These are phyloP conservation scores for Diaporthe sp. DNA, from an alignment of 2,329 filamentous ascomycete species.

Conservation along the genomic window DNA sequence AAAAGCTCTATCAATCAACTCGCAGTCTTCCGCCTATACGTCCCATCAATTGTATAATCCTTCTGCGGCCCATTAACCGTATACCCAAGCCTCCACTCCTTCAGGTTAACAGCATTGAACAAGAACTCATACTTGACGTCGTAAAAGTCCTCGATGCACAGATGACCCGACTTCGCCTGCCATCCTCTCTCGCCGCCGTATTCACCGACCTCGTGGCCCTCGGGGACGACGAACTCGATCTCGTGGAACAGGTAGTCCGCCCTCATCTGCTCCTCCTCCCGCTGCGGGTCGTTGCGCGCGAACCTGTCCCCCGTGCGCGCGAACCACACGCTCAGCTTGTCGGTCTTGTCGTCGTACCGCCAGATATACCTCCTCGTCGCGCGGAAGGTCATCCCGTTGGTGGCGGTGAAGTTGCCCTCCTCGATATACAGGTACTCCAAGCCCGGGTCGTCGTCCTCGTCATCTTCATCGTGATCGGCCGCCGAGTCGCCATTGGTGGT, in stretches of 20 bases:
- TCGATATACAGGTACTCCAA: conserved; percentile 78
- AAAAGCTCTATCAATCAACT: background rate
- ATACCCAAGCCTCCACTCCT: conserved; percentile 72
- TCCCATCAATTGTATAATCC: conserved; percentile 73
- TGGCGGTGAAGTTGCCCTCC: conserved; percentile 73
- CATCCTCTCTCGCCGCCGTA: conserved; percentile 60
- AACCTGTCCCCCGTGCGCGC: conserved; percentile 72
- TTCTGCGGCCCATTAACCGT: conserved; percentile 79
- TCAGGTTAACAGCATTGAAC: conserved; percentile 69
- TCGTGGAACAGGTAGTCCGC: conserved; percentile 83
- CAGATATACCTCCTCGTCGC: conserved; percentile 79
- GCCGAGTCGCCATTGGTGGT: background rate
- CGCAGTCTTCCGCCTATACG: conserved; percentile 57
- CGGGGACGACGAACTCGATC: conserved; percentile 69
- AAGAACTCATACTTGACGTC: conserved; percentile 77
- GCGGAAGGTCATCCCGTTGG: conserved; percentile 67
- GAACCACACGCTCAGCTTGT: conserved; percentile 80
- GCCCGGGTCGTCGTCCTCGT: conserved; percentile 50
- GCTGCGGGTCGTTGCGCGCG: conserved; percentile 79
- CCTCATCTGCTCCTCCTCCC: conserved; percentile 71
- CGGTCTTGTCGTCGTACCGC: conserved; percentile 72
- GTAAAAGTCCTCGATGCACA: conserved; percentile 80
- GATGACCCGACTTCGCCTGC: conserved; percentile 75
- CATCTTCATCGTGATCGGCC: conserved; percentile 27
- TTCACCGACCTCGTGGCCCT: conserved; percentile 42